phyloP scores from a whole-genome alignment of 441 rosid genomes.

The Aleurites moluccanus region DNA sequence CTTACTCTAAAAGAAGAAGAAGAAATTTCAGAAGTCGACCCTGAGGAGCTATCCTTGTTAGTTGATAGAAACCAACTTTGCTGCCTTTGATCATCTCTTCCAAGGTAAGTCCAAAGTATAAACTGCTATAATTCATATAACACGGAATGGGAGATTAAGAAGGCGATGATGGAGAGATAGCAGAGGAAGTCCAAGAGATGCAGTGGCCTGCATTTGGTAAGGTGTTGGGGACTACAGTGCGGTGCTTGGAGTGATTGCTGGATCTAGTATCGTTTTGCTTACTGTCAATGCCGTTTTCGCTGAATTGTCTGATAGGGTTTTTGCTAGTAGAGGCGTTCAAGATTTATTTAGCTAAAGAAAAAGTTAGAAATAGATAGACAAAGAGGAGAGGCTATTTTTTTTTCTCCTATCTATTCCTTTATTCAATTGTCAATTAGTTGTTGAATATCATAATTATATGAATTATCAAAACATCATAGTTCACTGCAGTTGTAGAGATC shows the following conservation, averaged over 20 bases:
- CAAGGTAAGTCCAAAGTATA: no score
- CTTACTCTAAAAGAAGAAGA: no score
- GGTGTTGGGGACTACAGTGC: slow-evolving; percentile 77
- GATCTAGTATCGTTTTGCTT: slow-evolving; percentile 80
- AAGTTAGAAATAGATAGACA: no score
- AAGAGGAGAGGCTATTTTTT: no score
- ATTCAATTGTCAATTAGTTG: neutral
- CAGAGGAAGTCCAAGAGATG: slow-evolving; percentile 73
- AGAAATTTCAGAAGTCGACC: no score
- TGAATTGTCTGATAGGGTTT: slow-evolving; percentile 76
- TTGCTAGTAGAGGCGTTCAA: slow-evolving; percentile 79
- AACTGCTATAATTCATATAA: no score
- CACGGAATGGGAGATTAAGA: slow-evolving; percentile 79
- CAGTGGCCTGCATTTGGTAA: slow-evolving; percentile 89
- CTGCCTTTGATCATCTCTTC: no score
- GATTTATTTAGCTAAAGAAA: slow-evolving; percentile 56
- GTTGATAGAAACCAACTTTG: no score
- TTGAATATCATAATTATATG: no score
- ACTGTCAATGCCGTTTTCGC: slow-evolving; percentile 85
- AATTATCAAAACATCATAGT: no score
- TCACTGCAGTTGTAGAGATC: no score
- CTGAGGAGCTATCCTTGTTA: no score
- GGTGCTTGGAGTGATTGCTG: slow-evolving; percentile 82
- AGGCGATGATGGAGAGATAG: slow-evolving; percentile 65
- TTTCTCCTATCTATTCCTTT: neutral